A percentile compares a stretch with the other conserved stretches of the same genome.
Conservation (phyloP, 2,329 filamentous ascomycete genomes). For the Calcarisporium arbuscula region DNA sequence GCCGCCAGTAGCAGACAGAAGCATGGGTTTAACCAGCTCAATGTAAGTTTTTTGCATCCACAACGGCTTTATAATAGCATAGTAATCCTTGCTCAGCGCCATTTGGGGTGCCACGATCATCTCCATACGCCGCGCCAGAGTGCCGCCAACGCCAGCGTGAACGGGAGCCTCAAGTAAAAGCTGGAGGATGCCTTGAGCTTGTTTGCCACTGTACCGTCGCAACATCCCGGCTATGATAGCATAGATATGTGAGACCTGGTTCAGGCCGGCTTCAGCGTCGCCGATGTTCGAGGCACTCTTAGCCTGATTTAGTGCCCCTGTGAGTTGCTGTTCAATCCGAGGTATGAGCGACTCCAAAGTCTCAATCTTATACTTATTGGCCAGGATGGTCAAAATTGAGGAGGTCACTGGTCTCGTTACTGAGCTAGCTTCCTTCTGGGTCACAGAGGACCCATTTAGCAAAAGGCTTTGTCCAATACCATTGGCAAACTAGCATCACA, state of each 20-base stretch:
- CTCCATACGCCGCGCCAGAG: slow-evolving; percentile 36
- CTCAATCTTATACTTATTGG: slow-evolving; percentile 39
- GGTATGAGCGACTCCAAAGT: slow-evolving; percentile 18
- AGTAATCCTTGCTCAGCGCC: slow-evolving; percentile 32
- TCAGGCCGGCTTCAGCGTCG: slow-evolving; percentile 12
- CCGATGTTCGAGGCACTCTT: slow-evolving; percentile 4
- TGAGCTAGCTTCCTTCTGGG: slow-evolving; percentile 3
- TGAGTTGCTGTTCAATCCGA: slow-evolving; percentile 19
- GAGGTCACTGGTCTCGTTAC: slow-evolving; percentile 20
- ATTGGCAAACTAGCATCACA: slow-evolving; percentile 24
- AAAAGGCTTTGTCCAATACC: slow-evolving; percentile 30
- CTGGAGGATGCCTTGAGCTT: slow-evolving; percentile 25
- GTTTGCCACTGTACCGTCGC: slow-evolving; percentile 29
- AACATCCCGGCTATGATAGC: slow-evolving; percentile 31
- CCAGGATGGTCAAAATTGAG: slow-evolving; percentile 33
- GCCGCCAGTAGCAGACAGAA: slow-evolving; percentile 30
- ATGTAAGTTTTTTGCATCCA: slow-evolving; percentile 45
- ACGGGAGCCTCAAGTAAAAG: slow-evolving; percentile 28
- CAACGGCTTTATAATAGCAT: slow-evolving; percentile 37
- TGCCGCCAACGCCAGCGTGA: slow-evolving; percentile 26
- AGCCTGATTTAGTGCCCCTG: slow-evolving; percentile 12
- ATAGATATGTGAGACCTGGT: slow-evolving; percentile 25
- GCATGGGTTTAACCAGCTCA: slow-evolving; percentile 38
- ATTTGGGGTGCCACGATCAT: slow-evolving; percentile 34
- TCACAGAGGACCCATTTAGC: slow-evolving; percentile 17